Conservation (phyloP, 805 yeast species). For the Candida boidinii region DNA sequence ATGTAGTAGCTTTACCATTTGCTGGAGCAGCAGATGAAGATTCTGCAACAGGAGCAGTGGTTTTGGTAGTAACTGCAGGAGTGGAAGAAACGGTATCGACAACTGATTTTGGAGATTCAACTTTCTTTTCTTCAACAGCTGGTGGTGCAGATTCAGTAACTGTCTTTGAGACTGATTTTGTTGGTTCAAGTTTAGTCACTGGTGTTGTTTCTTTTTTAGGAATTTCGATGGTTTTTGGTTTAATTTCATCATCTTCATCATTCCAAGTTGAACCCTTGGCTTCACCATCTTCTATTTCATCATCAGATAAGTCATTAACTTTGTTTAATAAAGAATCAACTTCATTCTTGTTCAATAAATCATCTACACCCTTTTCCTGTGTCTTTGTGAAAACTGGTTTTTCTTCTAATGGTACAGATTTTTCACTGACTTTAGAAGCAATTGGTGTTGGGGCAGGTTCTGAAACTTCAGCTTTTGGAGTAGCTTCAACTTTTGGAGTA, state of each 20-base stretch:
- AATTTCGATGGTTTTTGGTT: constrained; percentile 1
- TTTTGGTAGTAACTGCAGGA: constrained; percentile 1
- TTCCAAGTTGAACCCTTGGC: not conserved
- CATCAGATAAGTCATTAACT: constrained; percentile 30
- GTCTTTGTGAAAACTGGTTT: constrained; percentile 16
- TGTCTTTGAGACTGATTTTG: constrained; percentile 4
- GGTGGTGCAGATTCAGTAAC: constrained; percentile 4
- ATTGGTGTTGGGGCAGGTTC: constrained; percentile 3
- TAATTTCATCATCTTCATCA: constrained; percentile 1
- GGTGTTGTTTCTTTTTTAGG: constrained; percentile 4
- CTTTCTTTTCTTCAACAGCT: constrained; percentile 3
- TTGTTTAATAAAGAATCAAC: constrained; percentile 41
- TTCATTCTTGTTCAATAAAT: constrained; percentile 36
- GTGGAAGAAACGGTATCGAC: not conserved
- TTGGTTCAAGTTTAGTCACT: constrained; percentile 5
- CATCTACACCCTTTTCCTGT: constrained; percentile 35
- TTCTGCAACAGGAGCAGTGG: constrained; percentile 5
- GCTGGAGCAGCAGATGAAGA: constrained; percentile 10
- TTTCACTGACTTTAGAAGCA: constrained; percentile 2
- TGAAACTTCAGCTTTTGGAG: constrained; percentile 6
- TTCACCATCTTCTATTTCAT: constrained; percentile 26
- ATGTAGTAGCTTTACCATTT: constrained; percentile 45
- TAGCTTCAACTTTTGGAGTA: constrained; percentile 9
- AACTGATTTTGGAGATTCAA: constrained; percentile 5
- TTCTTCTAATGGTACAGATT: constrained; percentile 1